phyloP scores from a whole-genome alignment of 129 eudicot species.

The sunflower (Helianthus annuus) region DNA sequence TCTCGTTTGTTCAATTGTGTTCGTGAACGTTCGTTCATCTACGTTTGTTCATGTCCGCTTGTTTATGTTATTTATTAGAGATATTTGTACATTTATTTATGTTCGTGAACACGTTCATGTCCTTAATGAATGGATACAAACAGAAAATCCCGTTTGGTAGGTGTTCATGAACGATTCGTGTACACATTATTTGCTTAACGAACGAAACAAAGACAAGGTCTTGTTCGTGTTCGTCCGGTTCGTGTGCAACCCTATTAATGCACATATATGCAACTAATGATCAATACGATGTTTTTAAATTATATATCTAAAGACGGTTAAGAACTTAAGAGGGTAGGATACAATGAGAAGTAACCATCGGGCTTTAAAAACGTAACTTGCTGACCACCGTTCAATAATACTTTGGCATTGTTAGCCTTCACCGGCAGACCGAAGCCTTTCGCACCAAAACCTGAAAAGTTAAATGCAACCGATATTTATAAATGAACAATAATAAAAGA shows the following conservation, averaged over 20 bases:
- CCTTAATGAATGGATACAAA: no score
- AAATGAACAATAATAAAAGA: slow-evolving; percentile 7
- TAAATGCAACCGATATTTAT: slow-evolving; percentile 18
- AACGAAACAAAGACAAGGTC: no score
- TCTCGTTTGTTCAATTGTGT: no score
- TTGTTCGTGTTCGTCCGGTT: no score
- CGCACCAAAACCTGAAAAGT: slow-evolving; percentile 43
- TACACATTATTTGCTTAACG: no score
- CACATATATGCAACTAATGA: slow-evolving; percentile 1
- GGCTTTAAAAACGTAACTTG: slow-evolving; percentile 81
- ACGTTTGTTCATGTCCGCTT: no score
- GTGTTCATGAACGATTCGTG: no score
- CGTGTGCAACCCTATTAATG: not conserved
- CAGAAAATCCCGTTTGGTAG: no score
- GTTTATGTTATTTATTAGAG: no score
- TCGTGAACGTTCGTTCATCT: no score
- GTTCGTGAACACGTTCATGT: no score
- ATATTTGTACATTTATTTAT: no score
- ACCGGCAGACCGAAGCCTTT: slow-evolving; percentile 72
- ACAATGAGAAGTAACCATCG: slow-evolving; percentile 99
- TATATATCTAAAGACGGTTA: not conserved
- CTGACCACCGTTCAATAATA: slow-evolving; percentile 82
- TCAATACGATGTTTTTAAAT: not conserved
- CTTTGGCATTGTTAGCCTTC: slow-evolving; percentile 67
- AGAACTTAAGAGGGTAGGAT: slow-evolving; percentile 50